Percentiles rank a stretch among this genome's conserved stretches.
phyloP scores from a whole-genome alignment of 2,329 filamentous ascomycete species.

The Graphiopsis chlorocephala region DNA sequence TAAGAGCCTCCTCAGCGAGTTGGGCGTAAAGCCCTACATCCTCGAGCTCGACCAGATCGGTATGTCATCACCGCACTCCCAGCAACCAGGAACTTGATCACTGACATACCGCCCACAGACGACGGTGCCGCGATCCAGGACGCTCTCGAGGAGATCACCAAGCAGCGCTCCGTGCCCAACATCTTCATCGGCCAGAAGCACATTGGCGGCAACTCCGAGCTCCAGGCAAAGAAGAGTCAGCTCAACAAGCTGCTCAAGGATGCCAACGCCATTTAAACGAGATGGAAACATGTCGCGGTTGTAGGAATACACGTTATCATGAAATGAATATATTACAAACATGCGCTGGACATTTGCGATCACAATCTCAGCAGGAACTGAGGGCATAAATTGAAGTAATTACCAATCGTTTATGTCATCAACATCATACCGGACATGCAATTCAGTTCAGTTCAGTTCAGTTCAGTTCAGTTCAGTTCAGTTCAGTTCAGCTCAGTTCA shows the following conservation, averaged over 20 bases:
- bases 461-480: constrained; percentile 11
- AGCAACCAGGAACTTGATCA: background rate
- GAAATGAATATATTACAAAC: background rate
- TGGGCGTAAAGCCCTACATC: constrained; percentile 69
- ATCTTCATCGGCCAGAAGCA: constrained; percentile 89
- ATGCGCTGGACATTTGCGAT: background rate
- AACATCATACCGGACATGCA: background rate
- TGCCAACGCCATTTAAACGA: constrained; percentile 59
- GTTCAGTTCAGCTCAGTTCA: constrained; percentile 18
- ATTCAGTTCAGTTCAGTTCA: constrained; percentile 18
- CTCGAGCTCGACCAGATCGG: constrained; percentile 84
- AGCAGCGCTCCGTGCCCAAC: constrained; percentile 90
- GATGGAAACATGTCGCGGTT: background rate
- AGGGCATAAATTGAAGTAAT: background rate
- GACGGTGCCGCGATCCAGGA: constrained; percentile 81
- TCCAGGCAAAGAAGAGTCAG: constrained; percentile 65
- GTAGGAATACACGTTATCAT: background rate
- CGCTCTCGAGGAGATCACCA: constrained; percentile 74
- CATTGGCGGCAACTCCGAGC: constrained; percentile 93
- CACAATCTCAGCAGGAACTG: background rate
- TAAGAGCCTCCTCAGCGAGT: constrained; percentile 69
- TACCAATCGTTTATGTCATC: background rate
- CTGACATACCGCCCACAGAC: constrained; percentile 47
- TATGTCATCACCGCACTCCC: constrained; percentile 46
- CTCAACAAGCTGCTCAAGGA: constrained; percentile 63